A percentile compares a stretch with the other conserved stretches of the same genome.
phyloP scores from a whole-genome alignment of 192 early-diverging fungal genomes.

The Backusella circina region DNA sequence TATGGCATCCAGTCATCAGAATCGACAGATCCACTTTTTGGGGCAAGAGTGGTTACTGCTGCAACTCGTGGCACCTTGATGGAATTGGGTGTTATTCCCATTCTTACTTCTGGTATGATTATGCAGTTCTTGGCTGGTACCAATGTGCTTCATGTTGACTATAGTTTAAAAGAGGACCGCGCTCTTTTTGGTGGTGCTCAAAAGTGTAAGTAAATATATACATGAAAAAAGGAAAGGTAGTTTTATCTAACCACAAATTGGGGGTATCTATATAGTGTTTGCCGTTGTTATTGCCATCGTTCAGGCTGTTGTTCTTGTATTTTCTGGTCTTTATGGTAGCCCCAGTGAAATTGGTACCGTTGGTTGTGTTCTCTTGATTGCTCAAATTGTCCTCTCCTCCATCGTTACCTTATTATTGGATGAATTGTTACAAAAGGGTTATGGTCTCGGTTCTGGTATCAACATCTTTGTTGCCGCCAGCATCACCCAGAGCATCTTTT shows the following conservation, averaged over 20 bases:
- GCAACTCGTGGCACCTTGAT: slow-evolving; percentile 99
- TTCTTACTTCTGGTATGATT: slow-evolving; percentile 99
- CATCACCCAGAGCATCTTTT: slow-evolving; percentile 98
- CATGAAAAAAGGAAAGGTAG: not conserved
- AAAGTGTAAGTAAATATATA: slow-evolving; percentile 59
- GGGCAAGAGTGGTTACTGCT: slow-evolving; percentile 98
- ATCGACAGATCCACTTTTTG: slow-evolving; percentile 97
- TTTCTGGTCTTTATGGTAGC: slow-evolving; percentile 95
- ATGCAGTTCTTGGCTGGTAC: slow-evolving; percentile 99
- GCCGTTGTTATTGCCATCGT: slow-evolving; percentile 98
- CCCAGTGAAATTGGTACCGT: slow-evolving; percentile 94
- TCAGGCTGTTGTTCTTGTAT: slow-evolving; percentile 94
- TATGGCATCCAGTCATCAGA: slow-evolving; percentile 99
- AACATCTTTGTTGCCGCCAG: slow-evolving; percentile 99
- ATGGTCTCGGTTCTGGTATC: slow-evolving; percentile 98
- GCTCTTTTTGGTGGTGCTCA: slow-evolving; percentile 99
- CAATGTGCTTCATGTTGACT: slow-evolving; percentile 98
- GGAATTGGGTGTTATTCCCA: slow-evolving; percentile 99
- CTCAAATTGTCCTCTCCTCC: slow-evolving; percentile 94
- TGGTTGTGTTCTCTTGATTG: slow-evolving; percentile 90
- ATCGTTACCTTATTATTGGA: slow-evolving; percentile 96
- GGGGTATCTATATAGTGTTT: slow-evolving; percentile 75
- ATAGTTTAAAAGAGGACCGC: slow-evolving; percentile 96
- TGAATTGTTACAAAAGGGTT: slow-evolving; percentile 99
- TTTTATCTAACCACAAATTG: too few relatives aligned